Percentiles rank a stretch among this genome's conserved stretches.
Evolutionary conservation across 352 stramenopile genomes (phyloP).

Genomic region (Plasmopara muralis): DNA sequence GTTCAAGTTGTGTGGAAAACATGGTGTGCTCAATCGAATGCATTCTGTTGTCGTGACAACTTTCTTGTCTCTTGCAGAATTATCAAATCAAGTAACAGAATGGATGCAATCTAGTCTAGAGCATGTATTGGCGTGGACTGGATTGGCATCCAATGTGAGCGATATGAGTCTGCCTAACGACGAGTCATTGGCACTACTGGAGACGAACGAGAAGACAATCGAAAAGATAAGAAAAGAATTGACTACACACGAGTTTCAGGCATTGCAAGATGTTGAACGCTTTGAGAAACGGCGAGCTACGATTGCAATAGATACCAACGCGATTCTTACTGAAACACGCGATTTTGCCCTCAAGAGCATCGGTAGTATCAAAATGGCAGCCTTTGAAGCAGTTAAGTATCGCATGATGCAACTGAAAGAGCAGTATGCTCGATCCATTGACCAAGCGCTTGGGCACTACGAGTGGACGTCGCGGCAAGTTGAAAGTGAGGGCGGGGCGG

Average conservation of each 20-base stretch:
- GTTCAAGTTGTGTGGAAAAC: neutral
- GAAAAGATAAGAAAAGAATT: conserved; percentile 20
- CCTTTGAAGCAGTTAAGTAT: conserved; percentile 32
- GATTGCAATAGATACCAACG: conserved; percentile 26
- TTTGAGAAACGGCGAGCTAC: conserved; percentile 39
- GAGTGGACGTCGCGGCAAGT: conserved; percentile 17
- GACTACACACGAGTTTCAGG: conserved; percentile 32
- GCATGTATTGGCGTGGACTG: conserved; percentile 11
- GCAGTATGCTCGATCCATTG: conserved; percentile 27
- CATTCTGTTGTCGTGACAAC: neutral
- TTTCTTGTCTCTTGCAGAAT: conserved; percentile 8
- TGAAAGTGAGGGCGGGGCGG: conserved; percentile 7
- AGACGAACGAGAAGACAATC: conserved; percentile 9
- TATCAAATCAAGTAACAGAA: conserved; percentile 1
- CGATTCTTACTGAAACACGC: conserved; percentile 39
- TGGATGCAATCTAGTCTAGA: conserved; percentile 7
- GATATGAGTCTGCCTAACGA: conserved; percentile 12
- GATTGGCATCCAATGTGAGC: conserved; percentile 8
- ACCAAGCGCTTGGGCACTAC: conserved; percentile 33
- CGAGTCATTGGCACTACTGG: conserved; percentile 11
- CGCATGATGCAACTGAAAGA: conserved; percentile 28
- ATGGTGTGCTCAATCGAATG: conserved; percentile 5
- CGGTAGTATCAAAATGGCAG: conserved; percentile 28
- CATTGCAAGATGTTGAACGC: conserved; percentile 35
- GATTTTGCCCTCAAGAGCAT: conserved; percentile 32